Percentiles rank a stretch among this genome's conserved stretches.
phyloP scores from a whole-genome alignment of 768 basidiomycete species.

The Fibroporia radiculosa region DNA sequence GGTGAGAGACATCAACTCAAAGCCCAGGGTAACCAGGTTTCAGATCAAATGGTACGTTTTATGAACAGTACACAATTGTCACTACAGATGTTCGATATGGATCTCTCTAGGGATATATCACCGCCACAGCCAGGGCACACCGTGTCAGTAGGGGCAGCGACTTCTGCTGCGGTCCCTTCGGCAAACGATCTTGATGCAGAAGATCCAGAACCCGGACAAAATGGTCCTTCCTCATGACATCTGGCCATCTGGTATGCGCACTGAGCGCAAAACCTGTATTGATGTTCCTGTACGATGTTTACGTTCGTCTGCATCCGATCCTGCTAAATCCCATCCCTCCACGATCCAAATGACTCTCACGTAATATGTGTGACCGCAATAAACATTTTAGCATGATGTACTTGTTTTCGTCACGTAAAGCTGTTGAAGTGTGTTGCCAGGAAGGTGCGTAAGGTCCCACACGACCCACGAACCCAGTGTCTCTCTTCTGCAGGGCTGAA shows the following conservation, averaged over 20 bases:
- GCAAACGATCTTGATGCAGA: conserved; percentile 55
- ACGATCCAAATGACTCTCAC: too few species aligned
- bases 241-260: not conserved
- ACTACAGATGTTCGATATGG: conserved; percentile 5
- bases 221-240: conserved; percentile 16
- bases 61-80: not conserved
- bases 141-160: conserved; percentile 50
- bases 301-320: too few species aligned
- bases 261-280: too few species aligned
- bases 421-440: too few species aligned
- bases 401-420: too few species aligned
- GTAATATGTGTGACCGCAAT: too few species aligned
- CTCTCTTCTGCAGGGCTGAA: too few species aligned
- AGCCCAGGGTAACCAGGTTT: conserved; percentile 90
- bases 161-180: conserved; percentile 67
- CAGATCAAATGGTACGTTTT: conserved; percentile 74
- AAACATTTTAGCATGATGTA: too few species aligned
- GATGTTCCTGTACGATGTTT: too few species aligned
- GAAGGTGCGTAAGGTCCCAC: too few species aligned
- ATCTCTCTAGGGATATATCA: conserved; percentile 48
- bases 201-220: conserved; percentile 17
- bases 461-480: too few species aligned
- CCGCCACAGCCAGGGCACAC: conserved; percentile 35
- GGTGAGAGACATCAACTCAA: conserved; percentile 81
- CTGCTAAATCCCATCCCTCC: too few species aligned